These are phyloP conservation scores for Penicillium robsamsonii DNA, from an alignment of 495 filamentous ascomycete genomes.

Conservation along the genomic window DNA sequence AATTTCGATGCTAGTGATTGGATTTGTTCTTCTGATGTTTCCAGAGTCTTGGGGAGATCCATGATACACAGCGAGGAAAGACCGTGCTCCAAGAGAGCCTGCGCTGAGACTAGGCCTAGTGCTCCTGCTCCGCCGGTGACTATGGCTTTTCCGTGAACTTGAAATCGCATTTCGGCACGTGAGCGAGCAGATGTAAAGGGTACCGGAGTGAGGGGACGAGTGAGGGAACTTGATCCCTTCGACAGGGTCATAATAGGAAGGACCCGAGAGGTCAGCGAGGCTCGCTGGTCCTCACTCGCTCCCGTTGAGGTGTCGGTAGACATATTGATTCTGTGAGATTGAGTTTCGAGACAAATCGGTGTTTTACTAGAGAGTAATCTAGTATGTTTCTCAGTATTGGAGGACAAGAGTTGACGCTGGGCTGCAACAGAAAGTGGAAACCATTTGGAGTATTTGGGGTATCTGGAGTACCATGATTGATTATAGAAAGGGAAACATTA, in stretches of 20 bases:
- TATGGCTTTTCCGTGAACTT: slow-evolving; percentile 62
- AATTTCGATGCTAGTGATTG: slow-evolving; percentile 49
- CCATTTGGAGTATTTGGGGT: not conserved
- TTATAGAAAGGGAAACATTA: not conserved
- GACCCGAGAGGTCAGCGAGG: slow-evolving; percentile 42
- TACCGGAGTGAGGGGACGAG: slow-evolving; percentile 31
- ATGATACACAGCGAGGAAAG: slow-evolving; percentile 58
- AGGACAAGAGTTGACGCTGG: not conserved
- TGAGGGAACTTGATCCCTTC: slow-evolving; percentile 28
- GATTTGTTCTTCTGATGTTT: slow-evolving; percentile 41
- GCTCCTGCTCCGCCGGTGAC: slow-evolving; percentile 68
- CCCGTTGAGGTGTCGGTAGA: not conserved
- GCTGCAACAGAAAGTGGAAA: not conserved
- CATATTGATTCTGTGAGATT: not conserved
- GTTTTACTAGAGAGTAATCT: not conserved
- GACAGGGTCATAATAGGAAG: slow-evolving; percentile 61
- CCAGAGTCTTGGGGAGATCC: slow-evolving; percentile 49
- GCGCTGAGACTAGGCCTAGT: slow-evolving; percentile 57
- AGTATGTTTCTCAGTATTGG: not conserved
- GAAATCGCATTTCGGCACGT: slow-evolving; percentile 55
- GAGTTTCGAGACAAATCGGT: not conserved
- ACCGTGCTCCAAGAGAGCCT: slow-evolving; percentile 72
- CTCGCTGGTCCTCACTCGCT: not conserved
- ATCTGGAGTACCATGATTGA: not conserved
- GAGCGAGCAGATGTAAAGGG: slow-evolving; percentile 49